These are phyloP conservation scores for Phytophthora megakarya DNA, from an alignment of 352 stramenopile species.

Conservation along the genomic window DNA sequence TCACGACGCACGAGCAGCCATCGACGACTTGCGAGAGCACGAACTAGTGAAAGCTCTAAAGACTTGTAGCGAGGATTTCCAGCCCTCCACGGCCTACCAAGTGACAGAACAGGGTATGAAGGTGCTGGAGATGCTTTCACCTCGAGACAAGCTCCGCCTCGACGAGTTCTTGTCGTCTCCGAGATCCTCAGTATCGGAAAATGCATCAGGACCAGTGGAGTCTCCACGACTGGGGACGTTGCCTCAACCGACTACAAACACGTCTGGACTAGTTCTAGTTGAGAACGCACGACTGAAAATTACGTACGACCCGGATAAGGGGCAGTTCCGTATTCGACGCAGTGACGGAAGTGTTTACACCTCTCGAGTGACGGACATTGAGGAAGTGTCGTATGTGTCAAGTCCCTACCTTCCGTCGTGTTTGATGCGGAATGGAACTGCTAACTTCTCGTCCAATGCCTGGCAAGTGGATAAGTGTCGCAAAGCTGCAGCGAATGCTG, in stretches of 20 bases:
- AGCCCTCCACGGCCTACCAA: constrained; percentile 96
- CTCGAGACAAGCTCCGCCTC: constrained; percentile 55
- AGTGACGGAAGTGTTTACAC: constrained; percentile 87
- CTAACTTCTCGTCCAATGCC: constrained; percentile 95
- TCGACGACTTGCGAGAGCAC: constrained; percentile 96
- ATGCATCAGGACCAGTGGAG: background rate
- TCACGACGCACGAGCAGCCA: constrained; percentile 95
- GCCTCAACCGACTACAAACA: background rate
- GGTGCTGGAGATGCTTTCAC: constrained; percentile 48
- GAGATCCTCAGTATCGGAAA: constrained; percentile 2
- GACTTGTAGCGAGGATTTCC: constrained; percentile 93
- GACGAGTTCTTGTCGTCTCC: constrained; percentile 61
- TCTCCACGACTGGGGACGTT: constrained; percentile 12
- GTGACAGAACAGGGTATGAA: constrained; percentile 49
- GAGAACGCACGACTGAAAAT: constrained; percentile 93
- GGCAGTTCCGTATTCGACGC: constrained; percentile 88
- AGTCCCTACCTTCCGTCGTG: constrained; percentile 96
- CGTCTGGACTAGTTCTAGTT: constrained; percentile 89
- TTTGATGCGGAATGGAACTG: constrained; percentile 90
- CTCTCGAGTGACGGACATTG: constrained; percentile 95
- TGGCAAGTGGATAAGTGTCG: constrained; percentile 89
- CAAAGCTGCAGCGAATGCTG: constrained; percentile 65
- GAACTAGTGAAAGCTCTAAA: constrained; percentile 95
- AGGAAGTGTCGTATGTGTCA: constrained; percentile 98
- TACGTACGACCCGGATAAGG: constrained; percentile 88